A percentile compares a stretch with the other conserved stretches of the same genome.
Evolutionary conservation across 495 filamentous ascomycete species (phyloP).

Genomic region (Cudoniella acicularis): DNA sequence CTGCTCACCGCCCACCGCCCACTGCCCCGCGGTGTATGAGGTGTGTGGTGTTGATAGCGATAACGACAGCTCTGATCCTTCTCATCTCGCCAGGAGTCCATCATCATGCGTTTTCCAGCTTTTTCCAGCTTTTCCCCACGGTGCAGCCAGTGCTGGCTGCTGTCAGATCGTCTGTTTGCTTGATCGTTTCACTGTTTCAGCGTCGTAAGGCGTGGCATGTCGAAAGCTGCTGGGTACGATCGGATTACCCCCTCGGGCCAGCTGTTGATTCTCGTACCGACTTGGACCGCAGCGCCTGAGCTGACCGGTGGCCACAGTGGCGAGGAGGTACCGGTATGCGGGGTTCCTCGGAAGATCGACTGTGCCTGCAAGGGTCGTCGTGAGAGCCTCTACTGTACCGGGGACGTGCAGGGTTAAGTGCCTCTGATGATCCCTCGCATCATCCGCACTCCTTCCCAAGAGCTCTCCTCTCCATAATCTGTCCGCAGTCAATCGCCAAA

Average conservation of each 20-base stretch:
- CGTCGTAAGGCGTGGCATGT: too few species aligned
- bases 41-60: not conserved
- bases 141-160: not conserved
- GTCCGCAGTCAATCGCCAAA: not conserved
- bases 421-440: not conserved
- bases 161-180: too few species aligned
- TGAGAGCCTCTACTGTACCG: not conserved
- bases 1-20: too few species aligned
- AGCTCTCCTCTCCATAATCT: not conserved
- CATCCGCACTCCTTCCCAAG: not conserved
- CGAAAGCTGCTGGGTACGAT: too few species aligned
- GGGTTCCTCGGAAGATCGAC: not conserved
- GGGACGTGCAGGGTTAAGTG: not conserved
- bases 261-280: not conserved
- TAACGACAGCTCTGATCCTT: not conserved
- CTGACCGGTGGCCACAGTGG: not conserved
- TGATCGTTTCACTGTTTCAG: too few species aligned
- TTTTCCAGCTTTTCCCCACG: not conserved
- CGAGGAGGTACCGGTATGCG: not conserved
- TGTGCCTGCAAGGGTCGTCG: not conserved
- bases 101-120: too few species aligned
- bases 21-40: too few species aligned
- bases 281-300: not conserved
- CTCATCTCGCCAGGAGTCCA: not conserved
- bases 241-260: too few species aligned